phyloP scores from a whole-genome alignment of 148 eudicot species.

The Nepenthes gracilis region DNA sequence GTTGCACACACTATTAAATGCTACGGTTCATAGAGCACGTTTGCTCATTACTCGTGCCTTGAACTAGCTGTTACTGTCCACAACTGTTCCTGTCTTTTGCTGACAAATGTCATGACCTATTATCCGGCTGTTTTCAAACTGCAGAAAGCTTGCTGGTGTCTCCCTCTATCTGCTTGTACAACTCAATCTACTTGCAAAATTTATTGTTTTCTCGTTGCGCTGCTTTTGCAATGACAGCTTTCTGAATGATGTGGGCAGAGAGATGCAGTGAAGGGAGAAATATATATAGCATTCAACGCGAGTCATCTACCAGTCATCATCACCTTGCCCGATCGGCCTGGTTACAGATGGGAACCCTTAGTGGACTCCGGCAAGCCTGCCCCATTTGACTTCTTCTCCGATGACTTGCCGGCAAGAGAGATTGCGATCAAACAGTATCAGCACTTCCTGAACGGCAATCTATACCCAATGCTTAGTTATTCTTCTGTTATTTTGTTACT shows the following conservation, averaged over 20 bases:
- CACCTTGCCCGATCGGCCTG: constrained; percentile 67
- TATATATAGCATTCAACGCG: constrained; percentile 83
- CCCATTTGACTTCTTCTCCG: constrained; percentile 67
- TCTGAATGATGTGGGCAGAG: constrained; percentile 31
- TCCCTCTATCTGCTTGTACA: too few species aligned
- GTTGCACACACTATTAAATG: too few species aligned
- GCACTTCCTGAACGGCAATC: constrained; percentile 64
- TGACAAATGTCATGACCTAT: too few species aligned
- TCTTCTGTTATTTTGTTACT: constrained; percentile 74
- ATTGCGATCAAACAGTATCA: constrained; percentile 51
- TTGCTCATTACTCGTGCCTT: too few species aligned
- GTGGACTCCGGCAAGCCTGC: constrained; percentile 87
- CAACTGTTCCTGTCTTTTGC: too few species aligned
- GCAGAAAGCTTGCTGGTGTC: too few species aligned
- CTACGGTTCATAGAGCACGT: too few species aligned
- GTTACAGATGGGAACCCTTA: constrained; percentile 80
- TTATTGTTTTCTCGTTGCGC: too few species aligned
- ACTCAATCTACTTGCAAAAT: too few species aligned
- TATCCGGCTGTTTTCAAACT: too few species aligned
- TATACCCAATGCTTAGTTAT: constrained; percentile 92
- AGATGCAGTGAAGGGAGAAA: constrained; percentile 65
- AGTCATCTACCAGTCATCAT: constrained; percentile 64
- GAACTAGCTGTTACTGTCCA: too few species aligned
- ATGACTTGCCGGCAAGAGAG: constrained; percentile 46
- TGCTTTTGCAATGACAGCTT: too few species aligned